Evolutionary conservation across 306 rosid genomes (phyloP), one percentile per base, ranked within the genome.

Genomic region (Dalbergia cochinchinensis): DNA sequence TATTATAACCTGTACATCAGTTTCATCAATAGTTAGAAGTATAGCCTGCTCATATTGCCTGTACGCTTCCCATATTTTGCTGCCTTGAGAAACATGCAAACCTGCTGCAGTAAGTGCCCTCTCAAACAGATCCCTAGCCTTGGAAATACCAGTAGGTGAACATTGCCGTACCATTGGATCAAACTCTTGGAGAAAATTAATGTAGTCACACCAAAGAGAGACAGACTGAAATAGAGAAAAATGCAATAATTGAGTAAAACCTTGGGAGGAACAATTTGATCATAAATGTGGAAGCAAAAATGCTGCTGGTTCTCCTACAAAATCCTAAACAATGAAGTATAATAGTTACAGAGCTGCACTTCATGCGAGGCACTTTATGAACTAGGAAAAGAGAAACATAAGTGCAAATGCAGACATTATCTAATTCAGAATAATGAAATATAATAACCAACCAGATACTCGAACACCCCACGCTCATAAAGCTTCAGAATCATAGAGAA

Each of bases 31-130:
- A 55, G 91, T 73, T 34, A 75, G 82, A 65, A 83, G 80, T 69
- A 93, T 76, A 62, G 96, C 86, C 85, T 81, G 92, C 87, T 95
- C 98, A 76, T 84, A 95, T 50, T 86, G 74, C 77, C 94, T 85
- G 85, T 89, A 95, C 65, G 90, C 89, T 78, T 91, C 93, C 99
- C 99, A 95, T 83, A 95, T 79, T 78, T 80, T 87, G 80, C 61
- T 82, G 26, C 97, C 99, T 80, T 95, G 87, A 2, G 90, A 54
- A 77, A 95, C 84, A 87, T 93, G 98, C 93, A 95, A 82, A 77
- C 99, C 98, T 65, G 86, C 88, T 13, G 98, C 96, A 31, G 97
- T 88, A 79, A 95, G 94, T 61, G 98, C 97, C 53, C 79, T 86
- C 78, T 95, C 98, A 84, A 88, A 95, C 31, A 93, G 84, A 78